Evolutionary conservation across 345 rosid species (phyloP).

Genomic region (Arabis alpina): DNA sequence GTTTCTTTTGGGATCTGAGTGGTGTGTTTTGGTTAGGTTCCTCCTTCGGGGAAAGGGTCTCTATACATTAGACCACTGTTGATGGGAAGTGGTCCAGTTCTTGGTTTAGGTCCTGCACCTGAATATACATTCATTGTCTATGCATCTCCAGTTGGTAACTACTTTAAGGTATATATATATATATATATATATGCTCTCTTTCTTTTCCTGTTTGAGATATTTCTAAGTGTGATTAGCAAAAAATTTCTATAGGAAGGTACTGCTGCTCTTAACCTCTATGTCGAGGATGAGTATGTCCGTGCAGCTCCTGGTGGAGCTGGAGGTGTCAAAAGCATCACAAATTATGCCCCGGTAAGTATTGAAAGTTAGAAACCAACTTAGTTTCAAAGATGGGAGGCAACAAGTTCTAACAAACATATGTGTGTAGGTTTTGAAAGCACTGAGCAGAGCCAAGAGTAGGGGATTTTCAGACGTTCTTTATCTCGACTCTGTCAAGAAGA

Average conservation of each 20-base stretch:
- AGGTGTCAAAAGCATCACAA: slow-evolving; percentile 66
- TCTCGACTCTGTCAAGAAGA: slow-evolving; percentile 85
- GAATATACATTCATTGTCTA: slow-evolving; percentile 56
- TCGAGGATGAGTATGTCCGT: slow-evolving; percentile 61
- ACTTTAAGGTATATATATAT: slow-evolving; percentile 41
- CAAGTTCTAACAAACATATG: slow-evolving; percentile 17
- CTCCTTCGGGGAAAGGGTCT: slow-evolving; percentile 62
- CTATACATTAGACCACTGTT: slow-evolving; percentile 57
- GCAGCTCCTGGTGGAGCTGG: slow-evolving; percentile 79
- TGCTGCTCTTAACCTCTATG: slow-evolving; percentile 44
- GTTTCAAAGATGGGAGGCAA: slow-evolving; percentile 3
- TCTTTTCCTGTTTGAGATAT: background rate
- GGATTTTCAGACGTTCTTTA: slow-evolving; percentile 94
- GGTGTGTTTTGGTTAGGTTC: slow-evolving; percentile 43
- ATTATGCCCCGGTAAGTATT: slow-evolving; percentile 44
- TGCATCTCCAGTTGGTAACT: slow-evolving; percentile 54
- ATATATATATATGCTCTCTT: background rate
- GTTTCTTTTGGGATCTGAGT: slow-evolving; percentile 27
- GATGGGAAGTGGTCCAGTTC: slow-evolving; percentile 55
- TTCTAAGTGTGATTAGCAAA: background rate
- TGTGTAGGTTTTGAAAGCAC: slow-evolving; percentile 81
- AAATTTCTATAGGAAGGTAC: slow-evolving; percentile 29
- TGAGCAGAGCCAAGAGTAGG: slow-evolving; percentile 76
- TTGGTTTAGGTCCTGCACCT: slow-evolving; percentile 57
- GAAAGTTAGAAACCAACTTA: background rate